A percentile compares a stretch with the other conserved stretches of the same genome.
Conservation (phyloP, 768 basidiomycete species). For the Porphyrellus cyaneotinctus region DNA sequence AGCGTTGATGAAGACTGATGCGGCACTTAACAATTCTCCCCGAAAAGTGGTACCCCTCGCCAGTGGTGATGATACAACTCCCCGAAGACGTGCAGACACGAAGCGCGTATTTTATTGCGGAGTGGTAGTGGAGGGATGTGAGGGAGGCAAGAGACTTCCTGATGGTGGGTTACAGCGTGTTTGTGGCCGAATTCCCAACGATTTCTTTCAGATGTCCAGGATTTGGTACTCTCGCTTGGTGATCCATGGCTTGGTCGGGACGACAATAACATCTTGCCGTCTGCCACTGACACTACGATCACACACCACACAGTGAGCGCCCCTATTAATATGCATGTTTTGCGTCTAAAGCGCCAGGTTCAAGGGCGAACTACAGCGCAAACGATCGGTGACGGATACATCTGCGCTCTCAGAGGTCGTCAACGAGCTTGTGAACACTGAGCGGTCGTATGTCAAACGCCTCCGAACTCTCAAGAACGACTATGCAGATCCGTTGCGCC, state of each 20-base stretch:
- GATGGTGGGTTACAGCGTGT: slow-evolving; percentile 45
- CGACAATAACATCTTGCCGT: slow-evolving; percentile 45
- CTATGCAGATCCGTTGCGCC: slow-evolving; percentile 88
- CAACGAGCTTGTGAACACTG: slow-evolving; percentile 84
- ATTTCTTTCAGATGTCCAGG: slow-evolving; percentile 60
- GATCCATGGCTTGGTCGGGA: slow-evolving; percentile 53
- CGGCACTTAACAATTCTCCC: slow-evolving; percentile 66
- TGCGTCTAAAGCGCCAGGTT: slow-evolving; percentile 11
- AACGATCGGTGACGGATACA: slow-evolving; percentile 60
- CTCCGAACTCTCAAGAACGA: slow-evolving; percentile 78
- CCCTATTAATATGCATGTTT: not conserved
- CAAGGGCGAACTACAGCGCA: slow-evolving; percentile 34
- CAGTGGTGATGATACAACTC: slow-evolving; percentile 57
- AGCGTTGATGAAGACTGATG: slow-evolving; percentile 36
- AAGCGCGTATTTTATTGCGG: slow-evolving; percentile 87
- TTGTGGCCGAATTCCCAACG: slow-evolving; percentile 6
- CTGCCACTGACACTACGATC: slow-evolving; percentile 37
- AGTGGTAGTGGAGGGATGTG: slow-evolving; percentile 83
- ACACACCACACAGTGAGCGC: slow-evolving; percentile 42
- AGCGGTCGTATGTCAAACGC: slow-evolving; percentile 83
- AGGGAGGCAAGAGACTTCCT: slow-evolving; percentile 61
- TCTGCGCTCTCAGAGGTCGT: slow-evolving; percentile 69
- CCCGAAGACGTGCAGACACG: slow-evolving; percentile 46
- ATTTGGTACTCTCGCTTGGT: slow-evolving; percentile 74
- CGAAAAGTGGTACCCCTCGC: slow-evolving; percentile 71